phyloP scores from a whole-genome alignment of 169 alveolate genomes.

The Eimeria praecox region DNA sequence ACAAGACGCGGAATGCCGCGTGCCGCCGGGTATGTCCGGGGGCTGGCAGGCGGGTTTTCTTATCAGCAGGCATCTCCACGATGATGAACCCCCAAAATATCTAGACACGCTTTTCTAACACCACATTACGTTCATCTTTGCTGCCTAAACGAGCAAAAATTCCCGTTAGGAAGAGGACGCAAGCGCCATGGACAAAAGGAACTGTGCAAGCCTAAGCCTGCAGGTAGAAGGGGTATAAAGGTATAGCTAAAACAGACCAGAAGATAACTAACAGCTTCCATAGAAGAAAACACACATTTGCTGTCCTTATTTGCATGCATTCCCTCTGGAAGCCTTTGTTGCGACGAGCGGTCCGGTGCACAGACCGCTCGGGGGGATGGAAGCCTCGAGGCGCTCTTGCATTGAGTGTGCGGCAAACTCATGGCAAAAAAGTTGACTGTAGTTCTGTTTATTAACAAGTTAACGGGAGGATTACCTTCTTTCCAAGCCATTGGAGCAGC shows the following conservation, averaged over 20 bases:
- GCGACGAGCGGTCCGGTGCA: slow-evolving; percentile 9
- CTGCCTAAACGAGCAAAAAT: not conserved
- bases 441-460: not conserved
- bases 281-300: not conserved
- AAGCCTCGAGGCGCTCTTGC: not conserved
- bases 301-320: not conserved
- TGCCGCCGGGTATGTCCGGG: not conserved
- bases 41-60: not conserved
- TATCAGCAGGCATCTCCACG: not conserved
- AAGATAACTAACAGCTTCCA: not conserved
- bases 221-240: not conserved
- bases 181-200: not conserved
- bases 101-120: not conserved
- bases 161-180: not conserved
- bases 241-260: not conserved
- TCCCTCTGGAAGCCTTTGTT: slow-evolving; percentile 28
- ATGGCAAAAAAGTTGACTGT: not conserved
- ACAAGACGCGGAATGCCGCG: not conserved
- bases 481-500: not conserved
- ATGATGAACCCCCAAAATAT: not conserved
- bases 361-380: slow-evolving; percentile 38
- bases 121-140: not conserved
- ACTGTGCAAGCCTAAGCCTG: not conserved
- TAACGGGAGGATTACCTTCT: not conserved
- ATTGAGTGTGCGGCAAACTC: not conserved